Conservation (phyloP, 2,329 filamentous ascomycete genomes). For the Dactylellina parvicollis region DNA sequence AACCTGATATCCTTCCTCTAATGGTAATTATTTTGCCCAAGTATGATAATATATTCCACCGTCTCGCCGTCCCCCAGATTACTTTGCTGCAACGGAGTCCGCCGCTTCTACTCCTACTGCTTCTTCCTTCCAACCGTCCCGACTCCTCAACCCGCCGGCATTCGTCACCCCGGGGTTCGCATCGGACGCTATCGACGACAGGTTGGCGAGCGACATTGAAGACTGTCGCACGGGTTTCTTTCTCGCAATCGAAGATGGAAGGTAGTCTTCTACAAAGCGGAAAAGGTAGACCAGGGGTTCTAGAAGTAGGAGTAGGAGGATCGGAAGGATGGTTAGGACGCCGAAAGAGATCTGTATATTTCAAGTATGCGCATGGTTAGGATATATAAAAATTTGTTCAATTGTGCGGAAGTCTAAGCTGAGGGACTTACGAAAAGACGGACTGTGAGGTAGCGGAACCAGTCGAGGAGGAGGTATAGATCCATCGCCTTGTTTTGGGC, state of each 20-base stretch:
- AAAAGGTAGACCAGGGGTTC: slow-evolving; percentile 51
- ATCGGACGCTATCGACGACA: slow-evolving; percentile 44
- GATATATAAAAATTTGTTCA: neutral
- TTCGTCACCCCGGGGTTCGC: slow-evolving; percentile 15
- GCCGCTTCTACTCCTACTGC: neutral
- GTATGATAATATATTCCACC: neutral
- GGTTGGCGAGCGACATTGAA: slow-evolving; percentile 26
- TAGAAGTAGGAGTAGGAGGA: slow-evolving; percentile 41
- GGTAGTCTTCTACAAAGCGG: slow-evolving; percentile 34
- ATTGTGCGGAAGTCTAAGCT: neutral
- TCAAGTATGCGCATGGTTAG: neutral
- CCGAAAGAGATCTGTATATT: slow-evolving; percentile 33
- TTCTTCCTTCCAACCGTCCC: neutral
- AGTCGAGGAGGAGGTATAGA: slow-evolving; percentile 40
- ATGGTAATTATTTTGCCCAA: neutral
- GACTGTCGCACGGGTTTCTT: slow-evolving; percentile 19
- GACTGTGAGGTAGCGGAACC: slow-evolving; percentile 40
- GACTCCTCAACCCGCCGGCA: neutral
- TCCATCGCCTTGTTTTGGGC: slow-evolving; percentile 25
- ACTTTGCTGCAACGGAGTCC: slow-evolving; percentile 1
- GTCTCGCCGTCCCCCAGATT: neutral
- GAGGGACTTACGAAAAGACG: slow-evolving; percentile 46
- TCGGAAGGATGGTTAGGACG: slow-evolving; percentile 35
- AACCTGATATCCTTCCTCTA: neutral
- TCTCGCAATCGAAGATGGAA: slow-evolving; percentile 27